phyloP scores from a whole-genome alignment of 2,329 filamentous ascomycete species.

The Trichoderma asperellum region DNA sequence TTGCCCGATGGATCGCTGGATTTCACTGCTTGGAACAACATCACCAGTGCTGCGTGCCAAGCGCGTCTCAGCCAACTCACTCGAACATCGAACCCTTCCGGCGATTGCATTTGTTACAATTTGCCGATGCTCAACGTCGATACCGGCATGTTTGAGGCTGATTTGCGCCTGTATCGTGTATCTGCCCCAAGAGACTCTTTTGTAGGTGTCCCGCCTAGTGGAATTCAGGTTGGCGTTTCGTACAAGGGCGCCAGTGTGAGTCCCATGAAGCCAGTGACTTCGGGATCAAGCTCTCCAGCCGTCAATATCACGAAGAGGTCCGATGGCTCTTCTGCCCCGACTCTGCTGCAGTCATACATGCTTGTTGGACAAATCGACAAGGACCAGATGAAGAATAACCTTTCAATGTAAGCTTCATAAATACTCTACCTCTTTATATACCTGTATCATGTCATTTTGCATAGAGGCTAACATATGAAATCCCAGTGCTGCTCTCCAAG shows the following conservation, averaged over 20 bases:
- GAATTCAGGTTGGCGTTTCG: slow-evolving; percentile 58
- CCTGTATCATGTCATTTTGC: neutral
- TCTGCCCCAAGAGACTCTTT: slow-evolving; percentile 61
- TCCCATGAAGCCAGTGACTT: slow-evolving; percentile 31
- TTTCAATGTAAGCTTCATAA: slow-evolving; percentile 61
- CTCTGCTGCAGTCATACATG: slow-evolving; percentile 64
- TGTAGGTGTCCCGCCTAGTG: slow-evolving; percentile 52
- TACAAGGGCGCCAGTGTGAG: slow-evolving; percentile 56
- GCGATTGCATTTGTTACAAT: slow-evolving; percentile 83
- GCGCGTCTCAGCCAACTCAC: slow-evolving; percentile 58
- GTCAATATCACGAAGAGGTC: slow-evolving; percentile 35
- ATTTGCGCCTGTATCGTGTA: slow-evolving; percentile 74
- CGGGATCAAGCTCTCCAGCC: slow-evolving; percentile 33
- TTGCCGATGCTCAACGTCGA: slow-evolving; percentile 69
- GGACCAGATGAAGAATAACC: slow-evolving; percentile 55
- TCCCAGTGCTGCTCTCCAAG: slow-evolving; percentile 60
- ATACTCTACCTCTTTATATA: neutral
- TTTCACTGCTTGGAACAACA: slow-evolving; percentile 58
- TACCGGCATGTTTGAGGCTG: slow-evolving; percentile 74
- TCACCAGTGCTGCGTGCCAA: slow-evolving; percentile 63
- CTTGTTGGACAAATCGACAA: slow-evolving; percentile 71
- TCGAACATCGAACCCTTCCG: slow-evolving; percentile 71
- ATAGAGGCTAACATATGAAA: neutral
- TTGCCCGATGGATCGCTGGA: slow-evolving; percentile 54
- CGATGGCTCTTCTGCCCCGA: slow-evolving; percentile 36